Percentiles rank a stretch among this genome's conserved stretches.
Conservation (phyloP, 148 eudicot genomes). For the Chenopodium suecicum region DNA sequence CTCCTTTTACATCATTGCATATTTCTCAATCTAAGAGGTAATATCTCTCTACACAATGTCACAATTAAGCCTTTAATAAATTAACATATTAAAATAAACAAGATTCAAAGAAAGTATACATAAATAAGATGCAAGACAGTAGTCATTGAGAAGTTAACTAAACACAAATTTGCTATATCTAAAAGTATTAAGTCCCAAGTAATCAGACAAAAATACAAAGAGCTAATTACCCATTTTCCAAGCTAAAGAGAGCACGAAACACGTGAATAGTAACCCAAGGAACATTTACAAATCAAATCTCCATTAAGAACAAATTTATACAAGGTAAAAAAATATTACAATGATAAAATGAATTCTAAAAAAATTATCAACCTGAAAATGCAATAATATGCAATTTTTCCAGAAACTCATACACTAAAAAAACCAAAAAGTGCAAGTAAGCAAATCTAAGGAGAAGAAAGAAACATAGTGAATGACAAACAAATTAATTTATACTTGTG, state of each 20-base stretch:
- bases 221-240: slow-evolving; percentile 4
- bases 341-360: background rate
- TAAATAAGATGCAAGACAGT: background rate
- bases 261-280: background rate
- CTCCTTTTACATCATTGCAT: background rate
- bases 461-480: background rate
- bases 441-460: background rate
- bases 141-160: background rate
- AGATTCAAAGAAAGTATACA: no score
- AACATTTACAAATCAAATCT: background rate
- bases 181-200: background rate
- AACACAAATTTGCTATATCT: background rate
- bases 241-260: background rate
- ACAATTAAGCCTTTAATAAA: background rate
- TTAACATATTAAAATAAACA: background rate
- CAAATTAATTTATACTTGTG: background rate
- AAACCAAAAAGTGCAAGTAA: background rate
- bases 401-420: background rate
- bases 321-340: background rate
- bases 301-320: background rate
- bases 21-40: background rate
- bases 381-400: background rate
- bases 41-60: background rate
- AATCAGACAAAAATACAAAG: background rate
- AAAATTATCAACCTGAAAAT: background rate